A percentile compares a stretch with the other conserved stretches of the same genome.
These are phyloP conservation scores for Pseudomonodictys pantanalensis DNA, from an alignment of 495 filamentous ascomycete genomes.

Conservation along the genomic window DNA sequence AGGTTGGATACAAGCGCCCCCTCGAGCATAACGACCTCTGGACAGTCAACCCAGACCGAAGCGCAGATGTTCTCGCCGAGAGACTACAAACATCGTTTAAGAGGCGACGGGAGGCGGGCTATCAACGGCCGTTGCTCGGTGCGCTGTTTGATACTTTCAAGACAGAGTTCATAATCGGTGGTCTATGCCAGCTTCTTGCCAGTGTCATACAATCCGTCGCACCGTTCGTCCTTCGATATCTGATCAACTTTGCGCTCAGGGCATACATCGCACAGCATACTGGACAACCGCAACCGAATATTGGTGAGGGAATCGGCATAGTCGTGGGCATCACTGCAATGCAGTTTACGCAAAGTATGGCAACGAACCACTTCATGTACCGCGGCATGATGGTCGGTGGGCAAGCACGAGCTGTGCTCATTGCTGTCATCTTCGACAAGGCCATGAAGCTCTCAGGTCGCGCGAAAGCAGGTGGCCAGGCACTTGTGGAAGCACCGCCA, in stretches of 20 bases:
- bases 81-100: constrained; percentile 66
- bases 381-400: constrained; percentile 46
- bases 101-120: constrained; percentile 60
- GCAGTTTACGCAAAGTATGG: constrained; percentile 42
- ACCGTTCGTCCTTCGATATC: constrained; percentile 50
- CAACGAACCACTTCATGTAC: constrained; percentile 47
- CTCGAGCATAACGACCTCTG: constrained; percentile 85
- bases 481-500: constrained; percentile 33
- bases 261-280: constrained; percentile 59
- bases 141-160: constrained; percentile 87
- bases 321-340: constrained; percentile 43
- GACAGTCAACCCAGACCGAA: constrained; percentile 75
- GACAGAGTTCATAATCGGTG: constrained; percentile 80
- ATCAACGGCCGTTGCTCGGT: constrained; percentile 71
- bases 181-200: constrained; percentile 69
- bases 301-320: constrained; percentile 43
- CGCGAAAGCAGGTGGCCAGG: constrained; percentile 43
- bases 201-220: constrained; percentile 69
- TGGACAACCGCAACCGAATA: constrained; percentile 29
- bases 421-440: constrained; percentile 50
- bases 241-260: constrained; percentile 50
- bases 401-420: constrained; percentile 42
- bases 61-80: constrained; percentile 62
- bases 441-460: constrained; percentile 47
- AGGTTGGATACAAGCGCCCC: constrained; percentile 77